Base-by-base conservation (phyloP, 768 basidiomycete genomes). In the Tylopilus intermedius region DNA sequence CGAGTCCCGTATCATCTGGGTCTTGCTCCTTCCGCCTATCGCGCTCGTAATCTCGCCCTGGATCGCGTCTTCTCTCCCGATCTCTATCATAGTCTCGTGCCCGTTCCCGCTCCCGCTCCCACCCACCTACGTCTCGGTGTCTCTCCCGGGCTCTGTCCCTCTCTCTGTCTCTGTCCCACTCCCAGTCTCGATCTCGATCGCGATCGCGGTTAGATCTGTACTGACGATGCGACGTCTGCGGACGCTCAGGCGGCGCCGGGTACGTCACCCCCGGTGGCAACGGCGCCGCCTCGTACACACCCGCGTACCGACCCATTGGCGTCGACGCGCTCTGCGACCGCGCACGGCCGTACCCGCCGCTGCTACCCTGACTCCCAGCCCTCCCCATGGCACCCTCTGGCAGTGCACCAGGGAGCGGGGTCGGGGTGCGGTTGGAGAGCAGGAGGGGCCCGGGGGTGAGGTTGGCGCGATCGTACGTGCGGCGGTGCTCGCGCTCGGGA, bases 211-310 rank as follows among this genome's bases (percentile, higher is more conserved):
- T 57, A 18, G 18, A 18, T 32, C 48, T 40, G 22, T 53, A 35
- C 10, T 18, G 45, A 41, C 40, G 45, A 49, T 69, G 67, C 0
- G 69, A 65, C 33, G 67, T 64, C 2, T 53, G 55, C 4, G 59
- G 55, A 13, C 69, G 67, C 1, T 27, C 8, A 1, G 67, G 69
- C 6, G 69, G 57, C 2, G 51, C 62, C 0, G 67, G 67, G 35
- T 68, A 68, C 46, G 35, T 51, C 48, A 68, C 38, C 2, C 67
- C 69, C 4, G 43, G 48, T 3, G 67, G 67, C 21, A 68, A 21
- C 13, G 67, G 67, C 27, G 67, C 53, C 4, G 57, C 45, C 13
- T 67, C 67, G 32, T 68, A 68, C 39, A 27, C 39, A 2, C 29
- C 57, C 21, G 18, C 43, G 2, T 37, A 15, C 6, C 49, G 53